Evolutionary conservation across 164 flowering plant species (phyloP).

Genomic region (Hamamelis virginiana): DNA sequence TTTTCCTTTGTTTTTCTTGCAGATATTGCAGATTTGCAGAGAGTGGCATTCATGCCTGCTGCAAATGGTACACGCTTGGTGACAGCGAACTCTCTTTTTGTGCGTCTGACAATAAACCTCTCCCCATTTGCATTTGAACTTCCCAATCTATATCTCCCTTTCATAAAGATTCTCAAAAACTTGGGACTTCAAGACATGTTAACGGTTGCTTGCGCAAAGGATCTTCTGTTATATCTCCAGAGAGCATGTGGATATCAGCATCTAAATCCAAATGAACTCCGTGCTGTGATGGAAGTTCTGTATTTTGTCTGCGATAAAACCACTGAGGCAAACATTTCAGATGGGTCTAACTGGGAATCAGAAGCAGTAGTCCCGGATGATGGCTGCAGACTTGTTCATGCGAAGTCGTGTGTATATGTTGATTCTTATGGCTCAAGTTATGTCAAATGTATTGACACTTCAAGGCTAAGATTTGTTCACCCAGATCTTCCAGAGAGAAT

Average conservation of each 20-base stretch:
- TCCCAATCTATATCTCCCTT: constrained; percentile 81
- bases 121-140: constrained; percentile 98
- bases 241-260: constrained; percentile 88
- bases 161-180: constrained; percentile 74
- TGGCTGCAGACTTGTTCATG: constrained; percentile 91
- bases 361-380: constrained; percentile 90
- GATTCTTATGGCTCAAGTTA: constrained; percentile 80
- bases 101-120: constrained; percentile 68
- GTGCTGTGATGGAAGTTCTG: constrained; percentile 85
- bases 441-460: constrained; percentile 68
- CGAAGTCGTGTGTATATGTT: constrained; percentile 76
- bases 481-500: constrained; percentile 73
- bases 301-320: constrained; percentile 58
- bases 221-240: constrained; percentile 72
- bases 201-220: constrained; percentile 71
- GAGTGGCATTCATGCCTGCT: constrained; percentile 84
- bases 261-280: constrained; percentile 92
- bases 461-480: constrained; percentile 82
- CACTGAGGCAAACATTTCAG: constrained; percentile 30
- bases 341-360: constrained; percentile 37
- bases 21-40: constrained; percentile 66
- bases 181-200: constrained; percentile 85
- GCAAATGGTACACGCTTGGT: constrained; percentile 98
- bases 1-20: constrained; percentile 13
- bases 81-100: constrained; percentile 72